Conservation (phyloP, 2,329 filamentous ascomycete genomes). For the Colletotrichum lini region DNA sequence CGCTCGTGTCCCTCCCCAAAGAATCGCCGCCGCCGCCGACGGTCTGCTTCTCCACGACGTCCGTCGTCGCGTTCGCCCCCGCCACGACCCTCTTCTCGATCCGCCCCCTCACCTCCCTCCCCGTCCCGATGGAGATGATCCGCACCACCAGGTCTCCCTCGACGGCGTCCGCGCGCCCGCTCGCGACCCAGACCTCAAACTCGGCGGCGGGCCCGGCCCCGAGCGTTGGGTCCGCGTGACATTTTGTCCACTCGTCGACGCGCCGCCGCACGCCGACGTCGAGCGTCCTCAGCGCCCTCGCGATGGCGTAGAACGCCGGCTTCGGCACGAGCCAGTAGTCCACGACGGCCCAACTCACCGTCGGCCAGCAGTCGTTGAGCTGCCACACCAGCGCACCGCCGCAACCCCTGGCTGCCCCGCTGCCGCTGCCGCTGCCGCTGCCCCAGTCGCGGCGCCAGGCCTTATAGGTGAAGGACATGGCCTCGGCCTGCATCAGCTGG, state of each 20-base stretch:
- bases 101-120: constrained; percentile 51
- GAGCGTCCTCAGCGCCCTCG: constrained; percentile 70
- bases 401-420: constrained; percentile 69
- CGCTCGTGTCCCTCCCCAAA: constrained; percentile 37
- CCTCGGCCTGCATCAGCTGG: constrained; percentile 68
- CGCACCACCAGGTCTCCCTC: constrained; percentile 51
- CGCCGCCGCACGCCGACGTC: constrained; percentile 68
- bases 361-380: constrained; percentile 80
- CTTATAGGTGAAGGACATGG: constrained; percentile 66
- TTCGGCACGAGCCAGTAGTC: constrained; percentile 42
- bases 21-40: constrained; percentile 13
- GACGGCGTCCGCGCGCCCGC: constrained; percentile 46
- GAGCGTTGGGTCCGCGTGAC: constrained; percentile 58
- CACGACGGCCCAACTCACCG: constrained; percentile 75
- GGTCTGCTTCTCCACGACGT: constrained; percentile 54
- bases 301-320: constrained; percentile 53
- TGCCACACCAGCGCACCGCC: constrained; percentile 79
- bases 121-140: constrained; percentile 59
- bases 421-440: constrained; percentile 39
- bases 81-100: constrained; percentile 47
- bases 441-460: constrained; percentile 75
- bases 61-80: constrained; percentile 56
- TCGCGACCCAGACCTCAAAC: constrained; percentile 63
- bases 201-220: constrained; percentile 52
- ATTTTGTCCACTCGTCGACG: constrained; percentile 61